Percentiles rank a stretch among this genome's conserved stretches.
Conservation (phyloP, 495 filamentous ascomycete genomes). For the Annulohypoxylon stygium region DNA sequence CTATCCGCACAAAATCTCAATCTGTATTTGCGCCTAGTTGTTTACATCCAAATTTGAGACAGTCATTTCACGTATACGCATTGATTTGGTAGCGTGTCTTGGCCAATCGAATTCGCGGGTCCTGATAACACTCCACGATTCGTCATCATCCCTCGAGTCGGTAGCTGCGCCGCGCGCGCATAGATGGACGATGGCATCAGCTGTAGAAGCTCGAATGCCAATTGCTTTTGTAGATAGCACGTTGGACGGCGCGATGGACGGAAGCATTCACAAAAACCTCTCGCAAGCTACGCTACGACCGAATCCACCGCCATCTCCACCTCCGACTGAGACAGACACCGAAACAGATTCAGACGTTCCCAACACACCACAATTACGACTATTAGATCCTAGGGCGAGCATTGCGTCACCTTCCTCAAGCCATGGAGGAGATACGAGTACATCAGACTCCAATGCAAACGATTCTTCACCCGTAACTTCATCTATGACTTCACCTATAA, state of each 20-base stretch:
- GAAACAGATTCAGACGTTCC: constrained; percentile 39
- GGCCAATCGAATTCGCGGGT: not conserved
- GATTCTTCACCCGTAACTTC: constrained; percentile 13
- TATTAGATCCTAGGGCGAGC: not conserved
- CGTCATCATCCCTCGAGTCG: not conserved
- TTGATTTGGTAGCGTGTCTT: not conserved
- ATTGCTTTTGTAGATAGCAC: not conserved
- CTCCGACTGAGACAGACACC: constrained; percentile 42
- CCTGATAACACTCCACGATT: not conserved
- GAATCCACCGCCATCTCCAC: constrained; percentile 38
- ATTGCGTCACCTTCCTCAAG: not conserved
- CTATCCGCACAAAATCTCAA: not conserved
- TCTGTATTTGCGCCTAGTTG: not conserved
- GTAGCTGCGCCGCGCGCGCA: constrained; percentile 9
- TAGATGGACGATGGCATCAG: constrained; percentile 39
- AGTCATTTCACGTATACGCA: not conserved
- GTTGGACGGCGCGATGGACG: not conserved
- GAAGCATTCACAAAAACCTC: constrained; percentile 37
- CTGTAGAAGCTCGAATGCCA: constrained; percentile 25
- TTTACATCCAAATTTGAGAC: not conserved
- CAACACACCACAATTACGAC: constrained; percentile 7
- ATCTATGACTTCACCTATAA: constrained; percentile 1
- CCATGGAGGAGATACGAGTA: not conserved
- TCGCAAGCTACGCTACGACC: constrained; percentile 38
- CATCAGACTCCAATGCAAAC: not conserved